These are phyloP conservation scores for Yarrowia porcina DNA, from an alignment of 805 yeast species.

Conservation along the genomic window DNA sequence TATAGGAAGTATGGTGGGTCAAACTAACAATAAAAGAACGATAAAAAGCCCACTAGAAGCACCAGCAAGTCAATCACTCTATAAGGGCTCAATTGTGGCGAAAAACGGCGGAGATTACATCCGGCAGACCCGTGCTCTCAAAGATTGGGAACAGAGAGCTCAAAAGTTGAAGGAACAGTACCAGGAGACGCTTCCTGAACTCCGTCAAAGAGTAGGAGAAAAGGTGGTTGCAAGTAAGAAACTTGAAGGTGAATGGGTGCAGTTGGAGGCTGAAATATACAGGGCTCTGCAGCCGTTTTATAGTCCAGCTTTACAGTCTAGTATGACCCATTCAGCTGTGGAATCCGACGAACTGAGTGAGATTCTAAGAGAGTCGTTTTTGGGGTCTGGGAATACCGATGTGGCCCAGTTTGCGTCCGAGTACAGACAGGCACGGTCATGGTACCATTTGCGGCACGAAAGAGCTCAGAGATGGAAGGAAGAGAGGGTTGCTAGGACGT, in stretches of 20 bases:
- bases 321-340: conserved; percentile 36
- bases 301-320: conserved; percentile 38
- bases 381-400: conserved; percentile 31
- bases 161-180: conserved; percentile 34
- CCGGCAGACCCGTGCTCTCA: conserved; percentile 16
- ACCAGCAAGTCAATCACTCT: too few relatives aligned
- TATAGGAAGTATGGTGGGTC: too few relatives aligned
- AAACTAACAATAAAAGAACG: too few relatives aligned
- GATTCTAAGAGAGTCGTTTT: conserved; percentile 39
- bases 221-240: conserved; percentile 32
- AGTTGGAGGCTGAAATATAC: conserved; percentile 40
- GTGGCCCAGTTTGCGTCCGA: conserved; percentile 43
- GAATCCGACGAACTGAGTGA: conserved; percentile 40
- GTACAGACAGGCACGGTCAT: conserved; percentile 44
- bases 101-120: conserved; percentile 10
- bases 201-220: conserved; percentile 11
- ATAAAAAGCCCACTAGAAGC: too few relatives aligned
- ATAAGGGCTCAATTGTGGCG: conserved; percentile 4
- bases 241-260: conserved; percentile 40
- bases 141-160: conserved; percentile 4
- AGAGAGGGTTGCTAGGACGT: conserved; percentile 38
- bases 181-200: conserved; percentile 33
- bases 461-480: conserved; percentile 48
- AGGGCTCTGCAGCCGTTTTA: conserved; percentile 41
- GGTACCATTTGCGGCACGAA: conserved; percentile 48